Percentiles rank a stretch among this genome's conserved stretches.
Conservation (phyloP, 2,329 filamentous ascomycete genomes). For the Cercospora sp. region DNA sequence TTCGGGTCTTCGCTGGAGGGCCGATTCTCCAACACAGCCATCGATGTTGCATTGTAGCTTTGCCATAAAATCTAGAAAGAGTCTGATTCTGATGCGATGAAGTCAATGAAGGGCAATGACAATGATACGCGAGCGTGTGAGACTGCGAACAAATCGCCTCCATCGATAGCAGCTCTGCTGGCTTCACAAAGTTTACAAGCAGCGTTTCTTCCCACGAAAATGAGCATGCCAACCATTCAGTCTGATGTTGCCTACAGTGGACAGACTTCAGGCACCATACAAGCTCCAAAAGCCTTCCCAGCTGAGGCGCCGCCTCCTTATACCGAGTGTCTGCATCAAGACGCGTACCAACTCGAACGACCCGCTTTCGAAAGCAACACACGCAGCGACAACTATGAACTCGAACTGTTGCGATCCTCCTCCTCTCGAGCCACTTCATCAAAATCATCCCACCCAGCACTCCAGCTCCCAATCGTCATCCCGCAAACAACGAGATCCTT, state of each 20-base stretch:
- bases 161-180: background rate
- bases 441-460: background rate
- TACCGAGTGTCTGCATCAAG: background rate
- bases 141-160: background rate
- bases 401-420: background rate
- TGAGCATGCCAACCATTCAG: background rate
- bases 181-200: background rate
- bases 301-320: background rate
- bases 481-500: conserved; percentile 11
- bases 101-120: background rate
- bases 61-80: background rate
- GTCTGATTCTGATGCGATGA: background rate
- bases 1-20: background rate
- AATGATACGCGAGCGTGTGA: background rate
- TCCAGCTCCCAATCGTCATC: conserved; percentile 4
- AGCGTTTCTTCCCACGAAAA: background rate
- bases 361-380: background rate
- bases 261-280: background rate
- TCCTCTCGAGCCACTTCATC: background rate
- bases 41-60: background rate
- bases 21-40: background rate
- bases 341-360: background rate
- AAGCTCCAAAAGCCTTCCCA: background rate
- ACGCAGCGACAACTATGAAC: background rate
- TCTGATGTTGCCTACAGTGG: background rate